Percentiles rank a stretch among this genome's conserved stretches.
Evolutionary conservation across 805 yeast species (phyloP).

Genomic region (Lachancea sp.): DNA sequence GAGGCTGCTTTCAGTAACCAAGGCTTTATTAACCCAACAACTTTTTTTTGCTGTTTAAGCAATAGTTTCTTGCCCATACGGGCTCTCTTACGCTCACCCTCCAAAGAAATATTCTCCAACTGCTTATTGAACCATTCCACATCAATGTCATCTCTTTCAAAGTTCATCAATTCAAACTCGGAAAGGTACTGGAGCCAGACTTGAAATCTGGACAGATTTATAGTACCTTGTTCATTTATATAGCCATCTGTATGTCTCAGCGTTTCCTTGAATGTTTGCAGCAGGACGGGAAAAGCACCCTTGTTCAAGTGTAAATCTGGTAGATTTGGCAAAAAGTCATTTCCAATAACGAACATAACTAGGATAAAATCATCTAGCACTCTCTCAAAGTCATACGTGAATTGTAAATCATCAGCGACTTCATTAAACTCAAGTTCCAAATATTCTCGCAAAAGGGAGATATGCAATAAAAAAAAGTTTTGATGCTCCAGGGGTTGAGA

Average conservation of each 20-base stretch:
- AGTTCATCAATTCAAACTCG: slow-evolving; percentile 75
- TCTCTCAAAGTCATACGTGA: slow-evolving; percentile 77
- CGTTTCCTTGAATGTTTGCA: slow-evolving; percentile 81
- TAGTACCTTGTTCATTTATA: slow-evolving; percentile 73
- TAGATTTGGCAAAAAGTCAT: slow-evolving; percentile 93
- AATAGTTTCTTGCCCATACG: slow-evolving; percentile 59
- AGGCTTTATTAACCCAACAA: slow-evolving; percentile 52
- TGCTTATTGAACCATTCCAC: slow-evolving; percentile 88
- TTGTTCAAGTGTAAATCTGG: slow-evolving; percentile 91
- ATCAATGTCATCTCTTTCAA: slow-evolving; percentile 77
- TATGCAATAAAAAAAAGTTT: slow-evolving; percentile 74
- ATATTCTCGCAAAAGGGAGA: slow-evolving; percentile 86
- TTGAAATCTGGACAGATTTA: slow-evolving; percentile 65
- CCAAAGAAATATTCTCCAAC: slow-evolving; percentile 67
- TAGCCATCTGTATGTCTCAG: slow-evolving; percentile 74
- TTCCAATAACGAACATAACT: slow-evolving; percentile 91
- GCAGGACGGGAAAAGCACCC: slow-evolving; percentile 91
- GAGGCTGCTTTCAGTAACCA: slow-evolving; percentile 38
- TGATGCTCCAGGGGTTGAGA: slow-evolving; percentile 60
- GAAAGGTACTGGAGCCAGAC: slow-evolving; percentile 72
- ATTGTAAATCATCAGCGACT: slow-evolving; percentile 54
- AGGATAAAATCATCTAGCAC: slow-evolving; percentile 87
- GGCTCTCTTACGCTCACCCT: slow-evolving; percentile 64
- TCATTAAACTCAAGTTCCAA: slow-evolving; percentile 77
- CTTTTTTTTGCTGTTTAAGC: slow-evolving; percentile 65